Evolutionary conservation across 2,329 filamentous ascomycete species (phyloP).

Genomic region (Fusarium decemcellulare): DNA sequence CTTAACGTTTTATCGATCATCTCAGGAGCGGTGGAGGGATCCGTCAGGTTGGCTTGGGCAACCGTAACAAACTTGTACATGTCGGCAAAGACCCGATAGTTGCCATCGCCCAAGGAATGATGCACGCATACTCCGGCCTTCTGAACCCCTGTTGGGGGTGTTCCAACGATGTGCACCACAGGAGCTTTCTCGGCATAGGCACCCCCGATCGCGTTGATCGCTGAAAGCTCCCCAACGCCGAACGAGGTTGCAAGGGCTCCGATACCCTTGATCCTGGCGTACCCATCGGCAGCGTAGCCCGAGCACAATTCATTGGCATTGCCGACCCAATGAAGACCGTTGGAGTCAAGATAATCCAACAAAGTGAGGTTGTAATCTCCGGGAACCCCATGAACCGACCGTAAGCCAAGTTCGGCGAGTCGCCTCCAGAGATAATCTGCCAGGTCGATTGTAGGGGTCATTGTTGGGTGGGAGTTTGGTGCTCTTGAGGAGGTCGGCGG

Average conservation of each 20-base stretch:
- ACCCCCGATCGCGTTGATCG: slow-evolving; percentile 71
- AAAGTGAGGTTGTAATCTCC: slow-evolving; percentile 57
- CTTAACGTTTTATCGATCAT: slow-evolving; percentile 7
- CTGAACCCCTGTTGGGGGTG: slow-evolving; percentile 53
- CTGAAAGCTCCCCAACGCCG: slow-evolving; percentile 71
- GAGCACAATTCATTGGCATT: slow-evolving; percentile 72
- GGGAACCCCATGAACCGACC: slow-evolving; percentile 67
- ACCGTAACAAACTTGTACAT: slow-evolving; percentile 64
- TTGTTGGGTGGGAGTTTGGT: too few species aligned
- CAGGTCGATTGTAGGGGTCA: background rate
- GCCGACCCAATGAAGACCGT: slow-evolving; percentile 60
- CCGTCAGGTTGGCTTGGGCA: slow-evolving; percentile 53
- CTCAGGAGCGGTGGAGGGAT: background rate
- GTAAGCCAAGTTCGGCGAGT: slow-evolving; percentile 70
- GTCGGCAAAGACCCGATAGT: slow-evolving; percentile 64
- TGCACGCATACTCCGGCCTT: slow-evolving; percentile 60
- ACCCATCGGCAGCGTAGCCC: slow-evolving; percentile 71
- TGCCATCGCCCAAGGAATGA: slow-evolving; percentile 68
- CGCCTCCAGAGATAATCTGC: slow-evolving; percentile 69
- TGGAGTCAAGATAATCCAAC: slow-evolving; percentile 54
- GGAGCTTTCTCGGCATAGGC: slow-evolving; percentile 69
- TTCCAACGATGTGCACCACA: slow-evolving; percentile 71
- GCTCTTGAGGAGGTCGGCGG: too few species aligned
- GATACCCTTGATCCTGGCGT: slow-evolving; percentile 67
- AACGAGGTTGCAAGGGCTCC: slow-evolving; percentile 69